Base-by-base conservation (phyloP, 495 filamentous ascomycete genomes). In the Penicillium parvum region DNA sequence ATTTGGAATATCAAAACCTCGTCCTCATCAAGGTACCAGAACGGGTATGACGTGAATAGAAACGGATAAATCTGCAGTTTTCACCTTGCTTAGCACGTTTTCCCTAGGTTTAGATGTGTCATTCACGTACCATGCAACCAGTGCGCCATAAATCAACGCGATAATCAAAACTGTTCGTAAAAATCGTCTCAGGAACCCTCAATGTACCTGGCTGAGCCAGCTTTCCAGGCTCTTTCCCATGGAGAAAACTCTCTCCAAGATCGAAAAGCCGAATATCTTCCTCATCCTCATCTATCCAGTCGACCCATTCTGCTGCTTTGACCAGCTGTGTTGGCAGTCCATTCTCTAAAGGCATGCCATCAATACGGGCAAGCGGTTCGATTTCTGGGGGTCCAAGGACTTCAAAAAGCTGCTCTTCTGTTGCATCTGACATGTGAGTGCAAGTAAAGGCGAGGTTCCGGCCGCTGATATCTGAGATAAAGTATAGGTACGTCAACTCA, bases 121-220 rank as follows among this genome's bases (percentile, higher is more conserved):
- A 7, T 37, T 37, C 4, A 34, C 43, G 2, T 61, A 73, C 65
- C 44, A 55, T 55, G 40, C 58, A 61, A 6, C 65, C 68, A n/a
- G 43, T 52, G n/a, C 60, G 56, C 68, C 63, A 74, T 27, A 73
- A 43, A 40, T 72, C 68, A 25, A 69, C 34, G n/a, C 60, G 50
- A 43, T 61, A 53, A 52, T 74, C 60, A 56, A 71, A 66, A 0
- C 23, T 7, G n/a, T 57, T 41, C 0, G 43, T 65, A 35, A 72
- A 66, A 42, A 71, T 64, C 10, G 53, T 64, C 47, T 74, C 64
- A 7, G 66, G 69, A 17, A 55, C 60, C 40, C 47, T 45, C 25
- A 71, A 48, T 27, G n/a, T 28, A 14, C 42, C 28, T 15, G 67
- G 65, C 37, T 70, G 59, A 30, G 57, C 57, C 12, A 72, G 50